These are phyloP conservation scores for Mycogone perniciosa DNA, from an alignment of 2,329 filamentous ascomycete species.

Conservation along the genomic window DNA sequence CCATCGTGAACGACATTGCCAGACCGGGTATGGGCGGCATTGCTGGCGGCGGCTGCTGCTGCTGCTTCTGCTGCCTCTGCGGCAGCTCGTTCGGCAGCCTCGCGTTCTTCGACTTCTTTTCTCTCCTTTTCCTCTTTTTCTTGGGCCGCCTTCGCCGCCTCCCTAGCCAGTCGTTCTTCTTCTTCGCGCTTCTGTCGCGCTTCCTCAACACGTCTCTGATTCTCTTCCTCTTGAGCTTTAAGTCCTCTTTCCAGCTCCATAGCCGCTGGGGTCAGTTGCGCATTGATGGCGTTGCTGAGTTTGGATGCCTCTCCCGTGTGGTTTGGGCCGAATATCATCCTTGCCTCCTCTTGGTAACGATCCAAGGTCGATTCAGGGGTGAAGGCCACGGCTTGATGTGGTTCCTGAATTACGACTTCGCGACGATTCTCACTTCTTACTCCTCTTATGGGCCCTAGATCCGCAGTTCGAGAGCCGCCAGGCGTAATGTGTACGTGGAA, in stretches of 20 bases:
- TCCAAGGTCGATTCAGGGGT: constrained; percentile 61
- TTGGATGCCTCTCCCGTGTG: constrained; percentile 60
- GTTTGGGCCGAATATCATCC: constrained; percentile 69
- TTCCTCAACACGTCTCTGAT: constrained; percentile 45
- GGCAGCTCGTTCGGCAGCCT: constrained; percentile 50
- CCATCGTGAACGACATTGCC: constrained; percentile 5
- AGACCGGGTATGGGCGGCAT: constrained; percentile 15
- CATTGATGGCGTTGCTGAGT: constrained; percentile 63
- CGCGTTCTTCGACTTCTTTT: constrained; percentile 64
- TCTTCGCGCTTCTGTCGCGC: constrained; percentile 57
- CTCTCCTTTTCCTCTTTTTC: constrained; percentile 61
- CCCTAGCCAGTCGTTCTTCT: constrained; percentile 58
- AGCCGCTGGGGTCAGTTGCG: constrained; percentile 72
- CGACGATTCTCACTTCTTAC: constrained; percentile 43
- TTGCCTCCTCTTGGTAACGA: constrained; percentile 86
- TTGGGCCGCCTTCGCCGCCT: constrained; percentile 62
- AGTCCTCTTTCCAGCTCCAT: constrained; percentile 72
- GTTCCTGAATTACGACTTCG: constrained; percentile 48
- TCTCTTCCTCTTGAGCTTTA: constrained; percentile 53
- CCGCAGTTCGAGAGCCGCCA: constrained; percentile 40
- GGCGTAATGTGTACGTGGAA: constrained; percentile 56
- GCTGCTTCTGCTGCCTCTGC: constrained; percentile 53
- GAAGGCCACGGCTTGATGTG: constrained; percentile 72
- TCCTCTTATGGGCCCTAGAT: constrained; percentile 38
- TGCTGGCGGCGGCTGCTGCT: constrained; percentile 41